These are phyloP conservation scores for Lyophyllum atratum DNA, from an alignment of 768 basidiomycete species.

Conservation along the genomic window DNA sequence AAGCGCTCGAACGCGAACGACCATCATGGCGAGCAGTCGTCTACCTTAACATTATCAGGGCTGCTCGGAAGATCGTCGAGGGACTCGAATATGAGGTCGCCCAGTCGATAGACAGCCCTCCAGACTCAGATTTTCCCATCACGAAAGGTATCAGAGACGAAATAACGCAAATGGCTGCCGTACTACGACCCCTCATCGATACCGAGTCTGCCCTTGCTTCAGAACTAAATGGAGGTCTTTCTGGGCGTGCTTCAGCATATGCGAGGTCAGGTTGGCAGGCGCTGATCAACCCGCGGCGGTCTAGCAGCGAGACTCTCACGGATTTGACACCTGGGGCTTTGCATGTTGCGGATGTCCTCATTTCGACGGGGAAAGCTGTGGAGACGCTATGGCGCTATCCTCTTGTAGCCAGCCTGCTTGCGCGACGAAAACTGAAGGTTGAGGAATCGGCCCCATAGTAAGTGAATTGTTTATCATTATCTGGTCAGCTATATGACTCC, in stretches of 20 bases:
- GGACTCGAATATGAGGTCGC: slow-evolving; percentile 10
- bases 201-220: slow-evolving; percentile 6
- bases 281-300: slow-evolving; percentile 8
- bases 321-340: slow-evolving; percentile 3
- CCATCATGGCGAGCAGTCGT: slow-evolving; percentile 17
- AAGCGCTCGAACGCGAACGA: slow-evolving; percentile 18
- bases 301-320: slow-evolving; percentile 11
- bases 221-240: slow-evolving; percentile 16
- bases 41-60: slow-evolving; percentile 18
- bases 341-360: slow-evolving; percentile 52
- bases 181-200: slow-evolving; percentile 14
- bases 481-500: neutral
- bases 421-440: slow-evolving; percentile 58
- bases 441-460: slow-evolving; percentile 80
- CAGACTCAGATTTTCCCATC: slow-evolving; percentile 11
- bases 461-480: slow-evolving; percentile 26
- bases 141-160: slow-evolving; percentile 12
- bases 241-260: slow-evolving; percentile 14
- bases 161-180: slow-evolving; percentile 1
- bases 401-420: slow-evolving; percentile 55
- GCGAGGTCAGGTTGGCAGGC: slow-evolving; percentile 18
- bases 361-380: slow-evolving; percentile 49
- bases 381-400: slow-evolving; percentile 70
- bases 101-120: slow-evolving; percentile 10
- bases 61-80: slow-evolving; percentile 13